Base-by-base conservation (phyloP, 2,329 filamentous ascomycete genomes). In the Samsoniella hepiali region DNA sequence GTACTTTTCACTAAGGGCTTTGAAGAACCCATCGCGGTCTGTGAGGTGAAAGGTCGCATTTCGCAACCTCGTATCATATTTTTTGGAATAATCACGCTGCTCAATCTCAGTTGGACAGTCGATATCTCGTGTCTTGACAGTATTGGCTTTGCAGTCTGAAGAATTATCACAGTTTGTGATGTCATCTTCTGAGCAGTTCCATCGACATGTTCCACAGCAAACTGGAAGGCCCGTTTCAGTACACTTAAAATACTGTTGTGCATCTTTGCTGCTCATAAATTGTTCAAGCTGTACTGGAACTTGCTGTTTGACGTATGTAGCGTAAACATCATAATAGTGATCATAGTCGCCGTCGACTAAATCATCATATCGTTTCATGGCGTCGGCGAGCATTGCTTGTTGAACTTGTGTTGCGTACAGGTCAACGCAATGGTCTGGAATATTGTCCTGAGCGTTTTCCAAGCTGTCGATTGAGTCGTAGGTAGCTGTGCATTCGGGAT, bases 21-120 rank as follows among this genome's bases (percentile, higher is more conserved):
- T 64, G 49, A 58, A 66, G 58, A 69, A 70, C 22, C 64, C 64
- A 22, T 68, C 62, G 36, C 64, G 34, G 59, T 70, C 64, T 36
- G 64, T 44, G 32, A 70, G 38, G 27, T 22, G 47, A 17, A 47
- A 58, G 13, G 29, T 32, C 4, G 31, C 55, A 32, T 22, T 58
- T 17, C 29, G 45, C 5, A 36, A 22, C n/a, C n/a, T n/a, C n/a
- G n/a, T n/a, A n/a, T n/a, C n/a, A n/a, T n/a, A n/a, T n/a, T n/a
- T n/a, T 9, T 36, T 36, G 11, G 11, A 2, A 22, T 42, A 47
- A 9, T 63, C 40, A 13, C 50, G 31, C 22, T 53, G 32, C 11
- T 36, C 34, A 31, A 17, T 32, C 11, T 49, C 53, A 3, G 51
- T 56, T 27, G 47, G 47, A 29, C 47, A 50, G 9, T 50, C 47